Evolutionary conservation across 2,329 filamentous ascomycete genomes (phyloP), one percentile per base, ranked within the genome.

Genomic region (Scortechinia acanthostroma): DNA sequence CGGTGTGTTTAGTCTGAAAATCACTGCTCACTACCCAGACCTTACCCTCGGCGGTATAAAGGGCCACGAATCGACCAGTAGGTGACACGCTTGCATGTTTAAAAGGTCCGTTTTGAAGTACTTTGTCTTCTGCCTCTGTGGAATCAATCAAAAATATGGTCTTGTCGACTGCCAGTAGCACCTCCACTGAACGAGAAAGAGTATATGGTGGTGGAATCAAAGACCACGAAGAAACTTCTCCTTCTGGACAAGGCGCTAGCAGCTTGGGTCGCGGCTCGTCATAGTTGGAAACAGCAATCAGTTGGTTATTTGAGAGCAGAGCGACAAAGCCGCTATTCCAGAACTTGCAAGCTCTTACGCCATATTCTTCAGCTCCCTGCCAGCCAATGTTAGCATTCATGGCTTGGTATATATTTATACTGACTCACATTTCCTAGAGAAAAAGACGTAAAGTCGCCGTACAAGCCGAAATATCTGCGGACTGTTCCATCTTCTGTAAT

Each of bases 11-110:
- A 56, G 86, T 90, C 59, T 95, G 90, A 60, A 97, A 97, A 61
- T 98, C 91, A 56, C 89, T 91, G 42, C 88, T 93, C 44, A 97
- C 90, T 21, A 98, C 88, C 74, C 93, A 95, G 17, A 93, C 81
- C 53, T 83, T 91, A 47, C 90, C 89, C 49, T 88, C 83, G 22
- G 82, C 74, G 0, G 90, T 91, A 58, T 95, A 97, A 22, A 98
- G 74, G 0, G 90, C 89, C 3, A 91, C 85, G 55, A 87, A 94
- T 51, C 84, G 86, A 19, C 91, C 93, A 55, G 95, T 91, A 0
- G 93, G 91, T 1, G 91, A 96, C 14, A 96, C 87, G 53, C 81
- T 84, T 45, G 96, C 86, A 60, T 97, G 89, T 33, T 83, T 83
- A 59, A 98, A 97, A 0, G 93, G 91, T 0, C 93, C 93, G 49